These are phyloP conservation scores for Caryopteris hybrid DNA, from an alignment of 305 asterid species.

Conservation along the genomic window DNA sequence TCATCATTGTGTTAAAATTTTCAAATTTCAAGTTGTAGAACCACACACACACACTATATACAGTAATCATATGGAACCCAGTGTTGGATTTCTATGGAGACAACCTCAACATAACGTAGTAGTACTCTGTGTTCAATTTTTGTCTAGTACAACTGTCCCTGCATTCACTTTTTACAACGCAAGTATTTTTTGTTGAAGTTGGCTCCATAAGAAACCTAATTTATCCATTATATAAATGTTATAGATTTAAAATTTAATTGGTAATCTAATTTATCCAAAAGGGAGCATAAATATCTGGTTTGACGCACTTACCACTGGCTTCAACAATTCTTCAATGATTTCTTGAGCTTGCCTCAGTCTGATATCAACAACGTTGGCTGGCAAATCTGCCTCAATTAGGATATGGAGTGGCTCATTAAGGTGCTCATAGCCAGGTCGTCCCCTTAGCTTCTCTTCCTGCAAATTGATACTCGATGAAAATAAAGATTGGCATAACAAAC, in stretches of 20 bases:
- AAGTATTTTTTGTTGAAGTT: too few species aligned
- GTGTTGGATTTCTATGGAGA: too few species aligned
- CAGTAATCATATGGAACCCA: too few species aligned
- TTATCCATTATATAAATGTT: not conserved
- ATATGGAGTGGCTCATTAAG: conserved; percentile 81
- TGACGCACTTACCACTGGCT: conserved; percentile 66
- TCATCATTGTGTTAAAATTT: too few species aligned
- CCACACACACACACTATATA: not conserved
- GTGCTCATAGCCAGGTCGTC: conserved; percentile 87
- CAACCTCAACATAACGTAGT: too few species aligned
- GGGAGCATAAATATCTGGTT: not conserved
- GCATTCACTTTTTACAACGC: too few species aligned
- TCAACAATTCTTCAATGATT: conserved; percentile 72
- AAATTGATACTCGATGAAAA: conserved; percentile 22
- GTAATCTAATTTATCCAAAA: not conserved
- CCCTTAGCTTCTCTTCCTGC: conserved; percentile 78
- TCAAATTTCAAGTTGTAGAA: not conserved
- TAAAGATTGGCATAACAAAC: conserved; percentile 6
- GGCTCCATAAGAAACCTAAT: too few species aligned
- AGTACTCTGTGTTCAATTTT: too few species aligned
- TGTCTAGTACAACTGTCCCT: too few species aligned
- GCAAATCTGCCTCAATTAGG: conserved; percentile 84
- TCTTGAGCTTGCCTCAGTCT: conserved; percentile 78
- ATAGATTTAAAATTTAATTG: not conserved
- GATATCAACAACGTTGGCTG: conserved; percentile 62